A percentile compares a stretch with the other conserved stretches of the same genome.
Evolutionary conservation across 441 rosid species (phyloP).

Genomic region (Erodium trifolium): DNA sequence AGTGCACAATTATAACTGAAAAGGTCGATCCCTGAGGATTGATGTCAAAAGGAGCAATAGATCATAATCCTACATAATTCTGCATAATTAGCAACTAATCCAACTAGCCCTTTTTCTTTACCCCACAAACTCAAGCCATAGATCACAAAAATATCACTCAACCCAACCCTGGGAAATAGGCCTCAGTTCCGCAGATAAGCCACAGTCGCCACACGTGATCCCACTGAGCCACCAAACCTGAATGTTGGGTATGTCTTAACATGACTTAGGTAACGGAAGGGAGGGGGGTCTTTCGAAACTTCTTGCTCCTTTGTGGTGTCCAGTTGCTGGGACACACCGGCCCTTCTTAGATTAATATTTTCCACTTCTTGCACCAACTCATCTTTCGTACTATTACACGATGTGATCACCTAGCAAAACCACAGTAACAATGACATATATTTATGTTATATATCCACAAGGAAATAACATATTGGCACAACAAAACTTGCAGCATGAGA

Average conservation of each 20-base stretch:
- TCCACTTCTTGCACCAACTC: constrained; percentile 75
- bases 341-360: constrained; percentile 48
- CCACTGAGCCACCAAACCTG: constrained; percentile 73
- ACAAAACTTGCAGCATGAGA: too few species aligned
- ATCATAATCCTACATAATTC: not conserved
- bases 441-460: not conserved
- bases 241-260: constrained; percentile 79
- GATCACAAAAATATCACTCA: constrained; percentile 13
- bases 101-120: not conserved
- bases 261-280: constrained; percentile 63
- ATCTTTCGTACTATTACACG: constrained; percentile 73
- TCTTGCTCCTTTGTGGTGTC: constrained; percentile 31
- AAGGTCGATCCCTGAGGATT: not conserved
- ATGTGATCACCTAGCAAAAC: constrained; percentile 51
- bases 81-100: not conserved
- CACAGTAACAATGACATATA: not conserved
- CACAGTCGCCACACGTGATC: constrained; percentile 84
- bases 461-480: not conserved
- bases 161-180: not conserved
- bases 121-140: not conserved
- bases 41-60: not conserved
- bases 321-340: constrained; percentile 26
- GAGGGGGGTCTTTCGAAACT: constrained; percentile 26
- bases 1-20: not conserved
- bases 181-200: constrained; percentile 67